Evolutionary conservation across 164 flowering plant genomes (phyloP).

Genomic region (Vitis rupestris): DNA sequence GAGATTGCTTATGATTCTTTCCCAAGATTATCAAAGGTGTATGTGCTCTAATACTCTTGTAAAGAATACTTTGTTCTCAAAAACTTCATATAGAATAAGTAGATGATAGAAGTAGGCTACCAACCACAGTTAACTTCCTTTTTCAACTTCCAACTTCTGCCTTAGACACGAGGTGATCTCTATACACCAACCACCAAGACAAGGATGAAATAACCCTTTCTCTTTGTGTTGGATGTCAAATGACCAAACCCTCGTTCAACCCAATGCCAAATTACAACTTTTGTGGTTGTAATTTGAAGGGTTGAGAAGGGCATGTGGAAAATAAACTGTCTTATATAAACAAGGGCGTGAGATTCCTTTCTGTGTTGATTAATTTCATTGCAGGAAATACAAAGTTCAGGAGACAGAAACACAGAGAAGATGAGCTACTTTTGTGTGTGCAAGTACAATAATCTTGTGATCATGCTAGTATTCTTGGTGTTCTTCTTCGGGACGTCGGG

Average conservation of each 20-base stretch:
- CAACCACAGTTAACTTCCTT: constrained; percentile 28
- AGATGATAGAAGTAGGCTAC: constrained; percentile 33
- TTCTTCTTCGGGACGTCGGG: constrained; percentile 15
- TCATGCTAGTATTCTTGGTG: constrained; percentile 8
- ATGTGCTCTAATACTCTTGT: too few relatives aligned
- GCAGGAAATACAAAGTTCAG: neutral
- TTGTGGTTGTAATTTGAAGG: constrained; percentile 12
- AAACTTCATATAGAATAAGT: neutral
- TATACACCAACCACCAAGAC: neutral
- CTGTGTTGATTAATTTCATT: neutral
- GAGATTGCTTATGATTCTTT: neutral
- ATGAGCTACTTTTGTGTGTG: constrained; percentile 31
- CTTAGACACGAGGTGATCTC: neutral
- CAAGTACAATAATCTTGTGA: constrained; percentile 15
- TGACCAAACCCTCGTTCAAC: neutral
- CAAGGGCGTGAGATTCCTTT: too few relatives aligned
- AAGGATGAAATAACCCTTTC: too few relatives aligned
- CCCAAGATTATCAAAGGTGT: neutral
- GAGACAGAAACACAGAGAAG: constrained; percentile 20
- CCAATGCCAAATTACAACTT: neutral
- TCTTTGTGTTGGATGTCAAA: neutral
- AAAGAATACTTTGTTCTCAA: too few relatives aligned
- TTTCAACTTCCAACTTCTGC: constrained; percentile 10
- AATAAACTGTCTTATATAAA: constrained; percentile 15
- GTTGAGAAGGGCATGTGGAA: constrained; percentile 18